Base-by-base conservation (phyloP, 345 rosid genomes). In the Arabidopsis arenosa region DNA sequence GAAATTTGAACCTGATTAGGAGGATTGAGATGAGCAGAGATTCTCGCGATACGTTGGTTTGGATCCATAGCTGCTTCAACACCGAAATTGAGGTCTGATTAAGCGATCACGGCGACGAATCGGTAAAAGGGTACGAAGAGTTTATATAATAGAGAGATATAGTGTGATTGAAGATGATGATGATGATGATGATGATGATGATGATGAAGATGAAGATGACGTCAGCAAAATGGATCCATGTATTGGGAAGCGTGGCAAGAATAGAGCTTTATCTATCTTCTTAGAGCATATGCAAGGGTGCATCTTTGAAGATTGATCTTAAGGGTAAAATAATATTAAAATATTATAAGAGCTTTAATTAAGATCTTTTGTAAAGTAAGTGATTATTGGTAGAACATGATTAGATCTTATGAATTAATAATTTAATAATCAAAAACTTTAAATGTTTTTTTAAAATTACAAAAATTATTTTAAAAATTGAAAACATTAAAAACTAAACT, bases 11-110 rank as follows among this genome's bases (percentile, higher is more conserved):
- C 61, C 78, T 61, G 86, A 69, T 68, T 63, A 9, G 91, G 77
- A 62, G 95, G 96, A 45, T 86, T 82, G 51, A 94, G 87, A 77
- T 94, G 99, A 58, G 90, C 87, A 0, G 96, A 84, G 75, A 94
- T 84, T 69, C 87, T 84, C 9, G 93, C 86, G 65, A 94, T 87
- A 15, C 99, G 97, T 67, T 84, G 90, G 79, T 62, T 84, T 58
- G 87, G 81, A 66, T 75, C 80, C 68, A 82, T 79, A 56, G 70
- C 8, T 30, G 84, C 39, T 79, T 81, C 60, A 37, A 28, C 30
- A 28, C 2, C 30, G 30, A 28, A 49, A 78, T 83, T 37, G 39
- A 33, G 15, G 49, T 52, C 14, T 53, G 23, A 30, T 21, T 35
- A 45, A 48, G 35, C 9, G 61, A 74, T 47, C 39, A 2, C 4